These are phyloP conservation scores for Mucor circinelloides DNA, from an alignment of 371 early-diverging fungal species.

Conservation along the genomic window DNA sequence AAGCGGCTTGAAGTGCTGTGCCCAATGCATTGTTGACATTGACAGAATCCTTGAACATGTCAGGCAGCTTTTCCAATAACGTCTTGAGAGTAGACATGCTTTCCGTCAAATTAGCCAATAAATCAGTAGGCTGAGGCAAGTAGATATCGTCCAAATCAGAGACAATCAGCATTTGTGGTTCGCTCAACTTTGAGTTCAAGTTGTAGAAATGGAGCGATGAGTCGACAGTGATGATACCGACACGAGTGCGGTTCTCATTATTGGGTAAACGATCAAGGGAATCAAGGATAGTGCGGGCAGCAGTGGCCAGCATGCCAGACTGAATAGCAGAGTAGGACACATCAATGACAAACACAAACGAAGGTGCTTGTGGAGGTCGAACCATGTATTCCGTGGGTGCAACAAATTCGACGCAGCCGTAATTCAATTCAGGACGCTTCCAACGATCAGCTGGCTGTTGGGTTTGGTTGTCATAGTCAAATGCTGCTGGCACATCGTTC, in stretches of 20 bases:
- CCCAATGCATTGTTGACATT: conserved; percentile 66
- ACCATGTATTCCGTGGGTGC: conserved; percentile 85
- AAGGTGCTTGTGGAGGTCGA: conserved; percentile 84
- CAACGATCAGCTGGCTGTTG: conserved; percentile 71
- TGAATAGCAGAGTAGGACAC: conserved; percentile 73
- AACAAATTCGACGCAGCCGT: conserved; percentile 77
- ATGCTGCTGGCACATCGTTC: conserved; percentile 81
- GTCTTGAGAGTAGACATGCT: conserved; percentile 20
- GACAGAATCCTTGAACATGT: conserved; percentile 64
- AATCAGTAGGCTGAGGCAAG: conserved; percentile 69
- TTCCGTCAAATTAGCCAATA: conserved; percentile 80
- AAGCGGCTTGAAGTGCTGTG: conserved; percentile 77
- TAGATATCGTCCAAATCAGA: conserved; percentile 76
- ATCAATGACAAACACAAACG: conserved; percentile 84
- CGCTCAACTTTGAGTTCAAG: conserved; percentile 70
- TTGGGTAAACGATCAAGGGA: conserved; percentile 79
- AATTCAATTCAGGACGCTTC: conserved; percentile 73
- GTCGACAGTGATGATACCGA: conserved; percentile 82
- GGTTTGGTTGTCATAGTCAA: conserved; percentile 76
- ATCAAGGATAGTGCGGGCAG: conserved; percentile 64
- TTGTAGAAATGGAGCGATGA: conserved; percentile 78
- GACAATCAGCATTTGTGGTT: conserved; percentile 84
- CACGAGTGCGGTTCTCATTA: conserved; percentile 72
- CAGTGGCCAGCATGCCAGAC: conserved; percentile 58
- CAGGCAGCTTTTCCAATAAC: conserved; percentile 55